Evolutionary conservation across 2,329 filamentous ascomycete species (phyloP).

Genomic region (Stachybotrys elegans): DNA sequence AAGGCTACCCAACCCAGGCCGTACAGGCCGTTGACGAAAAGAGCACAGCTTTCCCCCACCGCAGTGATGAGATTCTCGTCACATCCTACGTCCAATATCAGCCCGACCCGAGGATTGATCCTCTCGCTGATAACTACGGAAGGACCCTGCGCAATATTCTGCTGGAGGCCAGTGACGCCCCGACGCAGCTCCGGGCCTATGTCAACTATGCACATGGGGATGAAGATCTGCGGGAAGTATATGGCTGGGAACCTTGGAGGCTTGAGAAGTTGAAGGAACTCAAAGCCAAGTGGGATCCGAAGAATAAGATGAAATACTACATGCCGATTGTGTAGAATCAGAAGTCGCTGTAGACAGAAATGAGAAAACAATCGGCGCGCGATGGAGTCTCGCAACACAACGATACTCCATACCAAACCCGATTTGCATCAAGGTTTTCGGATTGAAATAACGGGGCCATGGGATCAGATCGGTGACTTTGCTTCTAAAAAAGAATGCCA

Average conservation of each 20-base stretch:
- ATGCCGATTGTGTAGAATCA: constrained; percentile 13
- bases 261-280: constrained; percentile 34
- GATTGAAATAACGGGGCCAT: too few species aligned
- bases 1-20: constrained; percentile 43
- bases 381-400: too few species aligned
- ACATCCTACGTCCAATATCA: constrained; percentile 18
- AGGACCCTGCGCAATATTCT: constrained; percentile 10
- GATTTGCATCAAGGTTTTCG: too few species aligned
- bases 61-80: constrained; percentile 17
- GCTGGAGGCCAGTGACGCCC: constrained; percentile 12
- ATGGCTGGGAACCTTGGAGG: constrained; percentile 30
- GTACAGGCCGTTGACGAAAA: constrained; percentile 29
- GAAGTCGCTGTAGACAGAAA: too few species aligned
- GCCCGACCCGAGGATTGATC: constrained; percentile 11
- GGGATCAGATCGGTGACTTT: too few species aligned
- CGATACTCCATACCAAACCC: too few species aligned
- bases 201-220: constrained; percentile 44
- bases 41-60: constrained; percentile 40
- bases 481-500: too few species aligned
- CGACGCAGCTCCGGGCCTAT: constrained; percentile 24
- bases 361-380: too few species aligned
- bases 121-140: background rate
- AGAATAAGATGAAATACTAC: constrained; percentile 20
- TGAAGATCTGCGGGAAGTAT: constrained; percentile 21
- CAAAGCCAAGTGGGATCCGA: constrained; percentile 42